Evolutionary conservation across 805 yeast genomes (phyloP), one percentile per base, ranked within the genome.

Genomic region (Starmerella geochares): DNA sequence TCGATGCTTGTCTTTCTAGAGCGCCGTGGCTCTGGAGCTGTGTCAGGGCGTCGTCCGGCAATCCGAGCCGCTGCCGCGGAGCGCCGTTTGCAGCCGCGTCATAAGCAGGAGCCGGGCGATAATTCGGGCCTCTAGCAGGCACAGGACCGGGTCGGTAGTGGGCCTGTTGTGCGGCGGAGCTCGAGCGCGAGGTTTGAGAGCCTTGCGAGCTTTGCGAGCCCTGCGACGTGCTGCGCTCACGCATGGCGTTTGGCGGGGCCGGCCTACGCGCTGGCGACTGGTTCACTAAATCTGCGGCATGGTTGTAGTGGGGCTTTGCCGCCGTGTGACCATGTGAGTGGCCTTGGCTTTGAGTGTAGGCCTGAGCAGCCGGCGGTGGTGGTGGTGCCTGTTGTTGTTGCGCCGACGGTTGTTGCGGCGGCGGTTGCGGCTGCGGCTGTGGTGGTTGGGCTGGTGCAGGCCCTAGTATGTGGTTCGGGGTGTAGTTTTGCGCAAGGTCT

Each of bases 1-100:
- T 82, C 0, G 96, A 88, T 0, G 97, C 99, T 54, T 96, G 76
- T 57, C 99, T 75, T 69, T 83, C 94, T 28, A 92, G 69, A 2
- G 85, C 82, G 43, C 84, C 85, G 3, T 88, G 86, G 41, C 81
- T 79, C 60, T 90, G 95, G 9, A 90, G 70, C 57, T 84, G 85
- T 0, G 79, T 71, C 25, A 88, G 70, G 0, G 95, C 86, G 58
- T 82, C 86, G 19, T 61, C 37, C 27, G 46, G 46, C 9, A 31
- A 14, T 23, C 28, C 37, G 10, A 42, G 28, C 13, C 37, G 36
- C 28, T 28, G 37, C 10, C 46, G 36, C 28, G 46, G 37, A 17
- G 20, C 28, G 36, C 28, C 28, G 19, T 24, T 24, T 8, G 28
- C 19, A 21, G 21, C 16, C 27, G 16, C 27, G 28, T 42, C 27